Evolutionary conservation across 495 filamentous ascomycete genomes (phyloP).

Genomic region (Symbiotaphrina buchneri): DNA sequence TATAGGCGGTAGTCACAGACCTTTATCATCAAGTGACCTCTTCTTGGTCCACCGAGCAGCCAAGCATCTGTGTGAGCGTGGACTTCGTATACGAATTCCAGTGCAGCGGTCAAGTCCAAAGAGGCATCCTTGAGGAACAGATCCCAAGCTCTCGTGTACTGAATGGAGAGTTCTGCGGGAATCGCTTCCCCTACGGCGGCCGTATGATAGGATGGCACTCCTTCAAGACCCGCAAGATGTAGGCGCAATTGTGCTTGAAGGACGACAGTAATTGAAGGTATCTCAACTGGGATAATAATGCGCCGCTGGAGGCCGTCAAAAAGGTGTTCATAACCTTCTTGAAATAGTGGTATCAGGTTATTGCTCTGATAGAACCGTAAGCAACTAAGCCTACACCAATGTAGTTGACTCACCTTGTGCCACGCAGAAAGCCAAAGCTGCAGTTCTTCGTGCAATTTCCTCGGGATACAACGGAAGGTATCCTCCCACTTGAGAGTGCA

Average conservation of each 20-base stretch:
- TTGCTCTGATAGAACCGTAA: constrained; percentile 1
- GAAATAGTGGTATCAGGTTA: constrained; percentile 1
- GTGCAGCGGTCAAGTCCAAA: constrained; percentile 9
- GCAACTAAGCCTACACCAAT: neutral
- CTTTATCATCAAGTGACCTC: constrained; percentile 46
- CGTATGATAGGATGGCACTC: constrained; percentile 11
- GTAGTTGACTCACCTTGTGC: constrained; percentile 6
- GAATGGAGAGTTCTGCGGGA: constrained; percentile 43
- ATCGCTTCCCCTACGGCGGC: constrained; percentile 41
- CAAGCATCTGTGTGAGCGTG: constrained; percentile 53
- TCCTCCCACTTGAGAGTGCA: constrained; percentile 11
- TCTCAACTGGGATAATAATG: constrained; percentile 55
- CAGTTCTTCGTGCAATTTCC: no score
- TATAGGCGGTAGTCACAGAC: constrained; percentile 2
- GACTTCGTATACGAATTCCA: constrained; percentile 73
- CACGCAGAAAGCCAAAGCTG: constrained; percentile 9
- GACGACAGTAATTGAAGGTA: constrained; percentile 69
- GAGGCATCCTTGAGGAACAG: constrained; percentile 7
- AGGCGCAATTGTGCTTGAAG: constrained; percentile 9
- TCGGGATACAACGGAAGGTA: no score
- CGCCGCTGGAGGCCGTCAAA: constrained; percentile 6
- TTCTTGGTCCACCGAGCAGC: constrained; percentile 63
- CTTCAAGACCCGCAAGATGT: neutral
- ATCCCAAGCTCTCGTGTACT: constrained; percentile 65
- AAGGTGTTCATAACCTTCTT: constrained; percentile 4